phyloP scores from a whole-genome alignment of 805 yeast genomes.

The Myxozyma kluyveri region DNA sequence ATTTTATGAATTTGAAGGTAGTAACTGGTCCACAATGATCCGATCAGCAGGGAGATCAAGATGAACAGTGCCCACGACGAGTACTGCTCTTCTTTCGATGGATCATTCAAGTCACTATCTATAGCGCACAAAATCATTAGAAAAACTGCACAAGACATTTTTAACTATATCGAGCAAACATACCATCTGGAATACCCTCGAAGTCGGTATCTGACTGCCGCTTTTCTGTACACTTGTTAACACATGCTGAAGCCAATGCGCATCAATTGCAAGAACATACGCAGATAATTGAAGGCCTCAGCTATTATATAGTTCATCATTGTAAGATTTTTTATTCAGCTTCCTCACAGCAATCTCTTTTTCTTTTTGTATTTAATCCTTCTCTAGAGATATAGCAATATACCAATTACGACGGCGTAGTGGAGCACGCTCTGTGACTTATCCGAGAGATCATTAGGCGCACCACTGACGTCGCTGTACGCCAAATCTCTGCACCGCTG shows the following conservation, averaged over 20 bases:
- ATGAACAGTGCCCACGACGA: slow-evolving; percentile 97
- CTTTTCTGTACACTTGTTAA: slow-evolving; percentile 6
- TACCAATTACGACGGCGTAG: too few species aligned
- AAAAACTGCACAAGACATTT: neutral
- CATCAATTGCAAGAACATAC: neutral
- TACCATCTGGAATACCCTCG: slow-evolving; percentile 25
- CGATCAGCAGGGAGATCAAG: slow-evolving; percentile 69
- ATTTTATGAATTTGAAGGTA: slow-evolving; percentile 86
- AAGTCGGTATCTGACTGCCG: slow-evolving; percentile 24
- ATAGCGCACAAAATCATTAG: neutral
- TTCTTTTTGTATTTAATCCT: too few species aligned
- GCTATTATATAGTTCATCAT: neutral
- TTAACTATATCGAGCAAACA: neutral
- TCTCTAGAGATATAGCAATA: too few species aligned
- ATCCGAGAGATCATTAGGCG: too few species aligned
- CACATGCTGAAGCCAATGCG: neutral
- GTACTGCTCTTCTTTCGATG: slow-evolving; percentile 90
- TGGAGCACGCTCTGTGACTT: too few species aligned
- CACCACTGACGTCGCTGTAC: too few species aligned
- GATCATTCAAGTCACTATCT: slow-evolving; percentile 46
- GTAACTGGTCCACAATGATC: slow-evolving; percentile 94
- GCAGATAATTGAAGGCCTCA: neutral
- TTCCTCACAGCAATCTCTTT: too few species aligned
- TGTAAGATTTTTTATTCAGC: too few species aligned
- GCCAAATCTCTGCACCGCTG: too few species aligned